Base-by-base conservation (phyloP, 2,329 filamentous ascomycete species). In the Talaromyces sp. region DNA sequence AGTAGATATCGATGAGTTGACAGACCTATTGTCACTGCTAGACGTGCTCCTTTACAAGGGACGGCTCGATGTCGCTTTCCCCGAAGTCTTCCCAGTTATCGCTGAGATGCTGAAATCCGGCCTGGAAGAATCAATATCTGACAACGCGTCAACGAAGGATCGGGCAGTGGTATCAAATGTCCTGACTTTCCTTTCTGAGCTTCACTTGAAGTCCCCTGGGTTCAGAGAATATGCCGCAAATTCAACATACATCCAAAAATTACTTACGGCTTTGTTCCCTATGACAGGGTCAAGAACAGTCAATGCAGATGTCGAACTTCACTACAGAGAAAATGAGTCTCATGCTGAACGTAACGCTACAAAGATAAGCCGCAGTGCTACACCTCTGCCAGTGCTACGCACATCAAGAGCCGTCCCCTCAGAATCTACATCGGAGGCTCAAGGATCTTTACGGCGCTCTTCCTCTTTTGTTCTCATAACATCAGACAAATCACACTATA, bases 401-500 rank as follows among this genome's bases (percentile, higher is more conserved):
- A 93, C 91, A 3, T 86, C 87, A 19, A 89, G 86, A 5, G 83
- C 86, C 77, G 57, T 85, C 77, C 62, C 79, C 77, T 63, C 83
- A 41, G 80, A 82, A 14, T 45, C 43, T 2, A 78, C 70, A 11
- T 72, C 75, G 31, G 73, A 78, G 45, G 76, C 84, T 66, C 87
- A 89, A 0, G 86, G 87, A 7, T 86, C 88, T 22, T 82, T 96
- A 31, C 87, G 89, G 39, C 88, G 93, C 70, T 90, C 91, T 1
- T 97, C 94, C 0, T 97, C 94, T 0, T 99, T 98, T 74, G 89
- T 98, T 35, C 85, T 99, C 1, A 83, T 99, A 24, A 93, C 91
- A 6, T 86, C 91, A 2, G 87, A 91, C 64, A 86, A 86, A 64
- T 81, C 84, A 0, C 83, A 85, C 10, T 79, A 86, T 60, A 79